Percentiles rank a stretch among this genome's conserved stretches.
Conservation (phyloP, 306 rosid species). For the Vigna mungo region DNA sequence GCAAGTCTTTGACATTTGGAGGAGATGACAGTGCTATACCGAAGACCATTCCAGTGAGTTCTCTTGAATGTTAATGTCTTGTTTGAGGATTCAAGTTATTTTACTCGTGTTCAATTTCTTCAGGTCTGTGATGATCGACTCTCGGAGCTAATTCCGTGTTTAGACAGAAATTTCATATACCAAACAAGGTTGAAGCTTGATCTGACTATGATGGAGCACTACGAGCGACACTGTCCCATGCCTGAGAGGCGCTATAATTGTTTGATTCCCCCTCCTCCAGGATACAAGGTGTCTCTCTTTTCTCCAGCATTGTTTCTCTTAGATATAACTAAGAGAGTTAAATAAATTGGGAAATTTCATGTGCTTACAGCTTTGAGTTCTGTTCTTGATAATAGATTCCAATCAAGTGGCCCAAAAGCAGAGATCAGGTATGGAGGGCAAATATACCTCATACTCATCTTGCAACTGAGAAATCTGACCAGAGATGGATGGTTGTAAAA, state of each 20-base stretch:
- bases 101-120: constrained; percentile 36
- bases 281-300: constrained; percentile 74
- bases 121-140: constrained; percentile 92
- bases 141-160: constrained; percentile 92
- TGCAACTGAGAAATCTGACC: constrained; percentile 93
- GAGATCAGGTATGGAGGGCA: constrained; percentile 96
- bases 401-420: constrained; percentile 94
- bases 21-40: constrained; percentile 53
- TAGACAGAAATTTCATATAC: constrained; percentile 89
- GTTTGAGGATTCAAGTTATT: constrained; percentile 30
- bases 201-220: constrained; percentile 87
- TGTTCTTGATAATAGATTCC: constrained; percentile 66
- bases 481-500: constrained; percentile 88
- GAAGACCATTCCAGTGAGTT: constrained; percentile 87
- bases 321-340: constrained; percentile 31
- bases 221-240: constrained; percentile 91
- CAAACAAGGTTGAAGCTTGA: constrained; percentile 92
- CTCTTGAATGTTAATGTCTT: constrained; percentile 34
- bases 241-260: constrained; percentile 89
- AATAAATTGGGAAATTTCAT: constrained; percentile 13
- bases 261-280: constrained; percentile 93
- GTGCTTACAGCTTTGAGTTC: constrained; percentile 38
- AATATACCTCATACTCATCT: constrained; percentile 97
- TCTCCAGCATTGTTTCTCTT: constrained; percentile 31
- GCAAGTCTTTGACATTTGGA: constrained; percentile 60